These are phyloP conservation scores for Russula earlei DNA, from an alignment of 768 basidiomycete genomes.

Conservation along the genomic window DNA sequence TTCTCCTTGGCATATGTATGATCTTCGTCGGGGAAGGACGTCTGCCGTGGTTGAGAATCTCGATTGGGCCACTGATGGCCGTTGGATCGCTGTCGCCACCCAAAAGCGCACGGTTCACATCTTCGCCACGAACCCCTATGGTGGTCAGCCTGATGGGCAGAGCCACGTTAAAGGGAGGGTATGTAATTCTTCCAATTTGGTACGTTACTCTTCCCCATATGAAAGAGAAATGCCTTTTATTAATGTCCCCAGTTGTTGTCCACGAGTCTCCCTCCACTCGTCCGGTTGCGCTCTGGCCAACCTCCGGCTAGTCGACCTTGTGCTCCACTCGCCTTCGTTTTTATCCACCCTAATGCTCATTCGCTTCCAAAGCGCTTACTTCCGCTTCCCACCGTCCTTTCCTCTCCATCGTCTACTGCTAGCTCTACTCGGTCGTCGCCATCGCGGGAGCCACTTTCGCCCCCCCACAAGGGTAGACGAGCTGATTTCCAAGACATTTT, in stretches of 20 bases:
- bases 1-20: constrained; percentile 50
- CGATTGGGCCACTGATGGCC: constrained; percentile 45
- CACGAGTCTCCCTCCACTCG: constrained; percentile 47
- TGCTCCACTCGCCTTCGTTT: constrained; percentile 46
- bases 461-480: constrained; percentile 25
- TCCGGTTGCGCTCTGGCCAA: constrained; percentile 37
- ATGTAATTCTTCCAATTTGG: constrained; percentile 42
- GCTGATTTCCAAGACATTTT: constrained; percentile 56
- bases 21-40: constrained; percentile 64
- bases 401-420: constrained; percentile 25
- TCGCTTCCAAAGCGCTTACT: constrained; percentile 34
- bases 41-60: constrained; percentile 50
- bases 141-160: constrained; percentile 51
- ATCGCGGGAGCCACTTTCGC: constrained; percentile 24
- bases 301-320: constrained; percentile 20
- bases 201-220: constrained; percentile 22
- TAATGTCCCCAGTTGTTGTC: constrained; percentile 38
- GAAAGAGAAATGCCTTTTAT: background rate
- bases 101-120: constrained; percentile 57
- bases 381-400: constrained; percentile 24
- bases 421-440: constrained; percentile 26
- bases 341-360: constrained; percentile 33
- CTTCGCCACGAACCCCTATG: constrained; percentile 70
- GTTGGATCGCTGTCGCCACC: constrained; percentile 65
- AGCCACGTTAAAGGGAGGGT: constrained; percentile 56